phyloP scores from a whole-genome alignment of 202 grass and related monocot species.

The Alloteropsis angusta region DNA sequence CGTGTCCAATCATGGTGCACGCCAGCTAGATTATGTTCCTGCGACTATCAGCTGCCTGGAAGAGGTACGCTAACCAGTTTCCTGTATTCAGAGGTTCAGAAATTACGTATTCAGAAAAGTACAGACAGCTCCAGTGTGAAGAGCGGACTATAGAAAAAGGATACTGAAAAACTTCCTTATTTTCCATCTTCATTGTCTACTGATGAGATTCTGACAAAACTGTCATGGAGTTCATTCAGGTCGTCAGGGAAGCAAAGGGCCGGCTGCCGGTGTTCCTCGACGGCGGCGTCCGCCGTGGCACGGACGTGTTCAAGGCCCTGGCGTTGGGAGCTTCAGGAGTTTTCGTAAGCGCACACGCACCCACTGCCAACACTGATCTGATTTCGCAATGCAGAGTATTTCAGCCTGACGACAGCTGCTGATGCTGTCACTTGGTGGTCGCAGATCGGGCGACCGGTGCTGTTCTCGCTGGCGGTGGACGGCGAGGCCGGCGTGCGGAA shows the following conservation, averaged over 20 bases:
- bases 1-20: constrained; percentile 93
- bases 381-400: neutral
- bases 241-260: constrained; percentile 62
- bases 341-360: constrained; percentile 45
- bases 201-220: neutral
- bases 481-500: constrained; percentile 84
- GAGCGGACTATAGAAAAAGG: neutral
- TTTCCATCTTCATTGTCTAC: neutral
- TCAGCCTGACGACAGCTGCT: neutral
- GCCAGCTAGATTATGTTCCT: constrained; percentile 84
- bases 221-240: constrained; percentile 37
- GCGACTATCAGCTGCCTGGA: constrained; percentile 89
- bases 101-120: neutral
- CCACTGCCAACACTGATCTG: neutral
- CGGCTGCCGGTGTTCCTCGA: constrained; percentile 85
- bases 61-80: constrained; percentile 39
- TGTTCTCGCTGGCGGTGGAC: constrained; percentile 74
- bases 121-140: neutral
- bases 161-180: neutral
- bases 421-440: neutral
- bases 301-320: constrained; percentile 94
- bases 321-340: constrained; percentile 82
- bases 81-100: neutral
- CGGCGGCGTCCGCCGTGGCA: constrained; percentile 85
- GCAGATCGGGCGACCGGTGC: constrained; percentile 81